Base-by-base conservation (phyloP, 2,329 filamentous ascomycete genomes). In the Phaeosphaeria sp. region DNA sequence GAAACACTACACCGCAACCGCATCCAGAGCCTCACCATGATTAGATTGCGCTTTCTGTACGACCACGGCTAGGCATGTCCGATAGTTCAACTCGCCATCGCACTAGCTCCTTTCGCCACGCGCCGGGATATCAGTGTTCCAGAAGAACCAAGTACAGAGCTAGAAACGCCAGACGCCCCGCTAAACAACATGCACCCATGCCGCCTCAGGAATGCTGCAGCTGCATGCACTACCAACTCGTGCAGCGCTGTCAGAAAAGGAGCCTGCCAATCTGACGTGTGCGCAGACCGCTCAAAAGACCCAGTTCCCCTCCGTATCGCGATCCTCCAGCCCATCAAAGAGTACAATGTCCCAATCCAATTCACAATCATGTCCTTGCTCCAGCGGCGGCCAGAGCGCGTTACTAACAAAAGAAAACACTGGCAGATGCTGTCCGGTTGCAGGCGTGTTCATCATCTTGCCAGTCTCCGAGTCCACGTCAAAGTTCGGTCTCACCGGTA, bases 391-490 rank as follows among this genome's bases (percentile, higher is more conserved):
- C 74, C 72, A 76, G 9, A 76, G 64, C 18, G 64, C 65, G 39
- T 75, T 76, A 41, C 64, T 66, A 1, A 74, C 69, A 63, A 76
- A 76, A 2, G 71, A 74, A 59, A 76, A 75, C 0, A 75, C 68
- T 0, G 74, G 73, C 0, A 71, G 46, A 47, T 71, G 68, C 4
- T 68, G 53, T 4, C 66, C 68, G 2, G 68, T 69, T 5, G 63
- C 60, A 0, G 59, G 64, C 0, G 58, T 65, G 21, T 71, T 65
- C 57, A 74, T 58, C 61, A 68, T 64, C 63, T 66, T 69, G 23
- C 64, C 68, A 1, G 63, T 68, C 1, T 72, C 71, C 18, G 68
- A 71, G 43, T 74, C 72, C 20, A 72, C 44, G 39, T 74, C 67
- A 51, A 76, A 75, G 4, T 66, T 56, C 15, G 74, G 70, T 25